Evolutionary conservation across 768 basidiomycete species (phyloP), one percentile per base, ranked within the genome.

Genomic region (Dioszegia crocea): DNA sequence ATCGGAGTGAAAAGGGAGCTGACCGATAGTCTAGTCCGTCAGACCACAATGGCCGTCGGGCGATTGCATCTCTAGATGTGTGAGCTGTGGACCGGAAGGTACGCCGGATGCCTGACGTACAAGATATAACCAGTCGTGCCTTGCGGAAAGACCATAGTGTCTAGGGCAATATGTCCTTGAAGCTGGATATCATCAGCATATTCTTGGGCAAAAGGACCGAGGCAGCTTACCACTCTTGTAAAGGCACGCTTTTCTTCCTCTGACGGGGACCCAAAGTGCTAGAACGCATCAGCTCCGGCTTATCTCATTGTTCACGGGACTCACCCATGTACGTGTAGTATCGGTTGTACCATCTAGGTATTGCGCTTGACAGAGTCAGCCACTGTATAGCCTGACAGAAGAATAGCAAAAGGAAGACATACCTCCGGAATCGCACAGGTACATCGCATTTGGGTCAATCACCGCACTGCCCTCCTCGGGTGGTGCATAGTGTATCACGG

Each of bases 401-500:
- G 21, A 10, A 41, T 12, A 23, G 3, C 21, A 6, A 39, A 17
- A 51, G 27, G 24, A 39, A 14, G 12, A 55, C 70, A 50, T 64
- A 85, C 88, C 89, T 71, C 93, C 93, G 38, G 89, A 91, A 72
- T 98, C 93, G 66, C 92, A 87, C 2, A 88, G 78, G 74, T 88
- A 88, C 50, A 88, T 82, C 82, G 84, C 51, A 17, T 66, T 48
- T 38, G 78, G 36, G 80, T 83, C 82, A 61, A 99, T 86, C 16
- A 84, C 80, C 0, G 87, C 86, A 66, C 86, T 89, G 62, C 86
- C 83, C 6, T 81, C 78, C 14, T 85, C 84, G 49, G 89, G 85
- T 9, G 94, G 92, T 2, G 82, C 80, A 76, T 99, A 99, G 73
- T 98, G 94, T 45, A 99, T 94, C 71, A 99, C 88, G 23, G 91